Evolutionary conservation across 2,329 filamentous ascomycete genomes (phyloP), one percentile per base, ranked within the genome.

Genomic region (Xylaria arbuscula): DNA sequence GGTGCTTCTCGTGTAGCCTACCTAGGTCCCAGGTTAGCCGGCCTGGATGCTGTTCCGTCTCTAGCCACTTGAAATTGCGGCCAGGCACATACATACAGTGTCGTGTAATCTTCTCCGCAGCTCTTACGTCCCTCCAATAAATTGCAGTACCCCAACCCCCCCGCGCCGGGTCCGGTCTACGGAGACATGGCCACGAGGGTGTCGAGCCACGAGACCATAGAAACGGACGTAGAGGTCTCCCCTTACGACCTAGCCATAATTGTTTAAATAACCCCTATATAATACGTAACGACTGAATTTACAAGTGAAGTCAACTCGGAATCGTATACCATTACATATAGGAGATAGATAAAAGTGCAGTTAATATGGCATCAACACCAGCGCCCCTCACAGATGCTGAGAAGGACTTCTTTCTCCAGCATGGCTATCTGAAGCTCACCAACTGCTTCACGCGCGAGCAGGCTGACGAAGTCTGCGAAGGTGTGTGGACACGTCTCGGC

Each of bases 401-500:
- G 64, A 79, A 77, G 68, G 72, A 74, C 58, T 84, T 87, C 70
- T 89, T 89, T 75, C 77, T 89, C 42, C 75, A 83, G 50, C 80
- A 89, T 74, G 87, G 87, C 61, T 89, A 83, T 77, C 72, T 89
- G 24, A 86, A 86, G 55, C 76, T 89, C 15, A 79, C 80, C 1
- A 76, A 82, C 34, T 89, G 87, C 79, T 79, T 79, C 72, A 78
- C 76, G 55, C 75, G 66, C 28, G 76, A 73, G 28, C 76, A 79
- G 64, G 76, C 77, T n/a, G 74, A 67, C 24, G 70, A 73, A 1
- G 64, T 76, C 34, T 77, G 68, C n/a, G 80, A 80, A 2, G 80
- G 83, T 50, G 83, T 92, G 42, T 92, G 90, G 90, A 87, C 85
- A 0, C 84, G 90, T 10, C 83, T 92, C 5, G 89, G 88, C 32